These are phyloP conservation scores for Sistotremastrum niveocremeum DNA, from an alignment of 768 basidiomycete genomes.

Conservation along the genomic window DNA sequence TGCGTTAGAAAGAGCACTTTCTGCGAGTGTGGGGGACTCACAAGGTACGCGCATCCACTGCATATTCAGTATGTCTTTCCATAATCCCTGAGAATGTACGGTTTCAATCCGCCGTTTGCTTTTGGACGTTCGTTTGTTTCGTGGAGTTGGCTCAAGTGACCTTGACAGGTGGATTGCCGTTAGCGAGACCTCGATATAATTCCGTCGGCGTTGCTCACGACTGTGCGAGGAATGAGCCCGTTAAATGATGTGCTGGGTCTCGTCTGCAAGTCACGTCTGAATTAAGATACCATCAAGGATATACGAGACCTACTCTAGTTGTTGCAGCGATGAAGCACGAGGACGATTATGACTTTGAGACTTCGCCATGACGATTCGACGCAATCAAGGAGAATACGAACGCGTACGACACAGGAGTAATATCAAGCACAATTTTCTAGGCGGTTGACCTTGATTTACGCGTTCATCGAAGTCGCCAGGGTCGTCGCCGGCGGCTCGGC, in stretches of 20 bases:
- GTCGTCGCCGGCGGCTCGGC: too few relatives aligned
- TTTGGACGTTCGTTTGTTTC: not conserved
- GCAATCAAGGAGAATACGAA: too few relatives aligned
- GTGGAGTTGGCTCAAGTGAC: not conserved
- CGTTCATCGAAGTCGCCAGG: too few relatives aligned
- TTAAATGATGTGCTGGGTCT: slow-evolving; percentile 45
- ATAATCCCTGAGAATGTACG: slow-evolving; percentile 22
- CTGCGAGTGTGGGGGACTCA: slow-evolving; percentile 19
- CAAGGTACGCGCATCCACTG: slow-evolving; percentile 71
- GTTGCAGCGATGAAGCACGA: too few relatives aligned
- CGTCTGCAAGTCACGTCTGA: slow-evolving; percentile 20
- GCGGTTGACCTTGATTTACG: too few relatives aligned
- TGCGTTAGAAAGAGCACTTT: not conserved
- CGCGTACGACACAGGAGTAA: too few relatives aligned
- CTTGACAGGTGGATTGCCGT: too few relatives aligned
- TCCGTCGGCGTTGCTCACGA: slow-evolving; percentile 29
- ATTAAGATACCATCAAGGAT: not conserved
- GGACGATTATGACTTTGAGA: too few relatives aligned
- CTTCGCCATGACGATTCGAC: too few relatives aligned
- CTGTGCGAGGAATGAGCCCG: slow-evolving; percentile 49
- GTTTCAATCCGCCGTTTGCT: not conserved
- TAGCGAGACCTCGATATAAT: too few relatives aligned
- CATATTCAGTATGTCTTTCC: slow-evolving; percentile 37
- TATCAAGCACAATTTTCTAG: too few relatives aligned
- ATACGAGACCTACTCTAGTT: slow-evolving; percentile 16